These are phyloP conservation scores for Nemania serpens DNA, from an alignment of 2,329 filamentous ascomycete genomes.

Conservation along the genomic window DNA sequence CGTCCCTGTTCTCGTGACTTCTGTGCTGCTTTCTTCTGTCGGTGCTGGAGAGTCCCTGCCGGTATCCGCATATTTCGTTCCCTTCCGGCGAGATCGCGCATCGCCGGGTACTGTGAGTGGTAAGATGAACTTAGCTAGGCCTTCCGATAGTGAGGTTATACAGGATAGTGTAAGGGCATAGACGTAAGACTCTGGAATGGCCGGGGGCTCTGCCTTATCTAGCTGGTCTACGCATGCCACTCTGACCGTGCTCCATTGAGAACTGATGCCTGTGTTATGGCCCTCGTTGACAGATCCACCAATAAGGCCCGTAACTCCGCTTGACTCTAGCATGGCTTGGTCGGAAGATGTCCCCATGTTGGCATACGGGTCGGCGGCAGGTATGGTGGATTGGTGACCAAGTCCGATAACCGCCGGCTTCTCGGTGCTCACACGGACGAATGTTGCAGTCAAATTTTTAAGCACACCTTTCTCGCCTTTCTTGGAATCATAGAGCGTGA, in stretches of 20 bases:
- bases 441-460: slow-evolving; percentile 80
- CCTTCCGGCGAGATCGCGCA: slow-evolving; percentile 56
- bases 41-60: slow-evolving; percentile 51
- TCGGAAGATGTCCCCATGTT: slow-evolving; percentile 67
- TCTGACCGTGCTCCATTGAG: slow-evolving; percentile 86
- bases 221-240: slow-evolving; percentile 91
- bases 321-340: slow-evolving; percentile 86
- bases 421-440: slow-evolving; percentile 91
- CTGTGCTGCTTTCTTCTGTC: slow-evolving; percentile 43
- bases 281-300: slow-evolving; percentile 71
- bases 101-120: slow-evolving; percentile 87
- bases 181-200: slow-evolving; percentile 88
- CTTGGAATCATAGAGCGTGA: slow-evolving; percentile 75
- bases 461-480: slow-evolving; percentile 76
- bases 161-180: slow-evolving; percentile 89
- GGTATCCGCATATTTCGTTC: slow-evolving; percentile 47
- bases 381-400: slow-evolving; percentile 84
- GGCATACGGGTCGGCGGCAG: slow-evolving; percentile 62
- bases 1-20: slow-evolving; percentile 39
- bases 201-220: slow-evolving; percentile 85
- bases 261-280: slow-evolving; percentile 78
- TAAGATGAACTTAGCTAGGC: slow-evolving; percentile 88
- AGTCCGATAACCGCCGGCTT: slow-evolving; percentile 88
- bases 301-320: slow-evolving; percentile 86
- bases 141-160: slow-evolving; percentile 88